Conservation (phyloP, 257 asterid species). For the Solanum peruvianum region DNA sequence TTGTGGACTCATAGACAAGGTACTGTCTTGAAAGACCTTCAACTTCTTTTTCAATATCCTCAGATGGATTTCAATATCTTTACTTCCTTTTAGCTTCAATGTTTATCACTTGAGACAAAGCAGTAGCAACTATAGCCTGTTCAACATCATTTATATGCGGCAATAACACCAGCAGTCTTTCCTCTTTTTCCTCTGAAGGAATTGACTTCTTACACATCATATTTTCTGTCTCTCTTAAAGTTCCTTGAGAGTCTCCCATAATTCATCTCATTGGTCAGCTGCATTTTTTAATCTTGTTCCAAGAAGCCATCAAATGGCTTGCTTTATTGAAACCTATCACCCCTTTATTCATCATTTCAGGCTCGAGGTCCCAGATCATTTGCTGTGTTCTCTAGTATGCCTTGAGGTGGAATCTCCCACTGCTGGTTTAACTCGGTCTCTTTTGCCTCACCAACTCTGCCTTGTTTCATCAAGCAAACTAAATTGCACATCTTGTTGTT, state of each 20-base stretch:
- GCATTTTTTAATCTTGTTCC: background rate
- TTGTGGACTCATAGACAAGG: background rate
- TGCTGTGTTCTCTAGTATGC: slow-evolving; percentile 68
- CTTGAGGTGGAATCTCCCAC: slow-evolving; percentile 82
- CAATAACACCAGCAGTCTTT: background rate
- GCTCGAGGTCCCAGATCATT: slow-evolving; percentile 36
- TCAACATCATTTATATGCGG: background rate
- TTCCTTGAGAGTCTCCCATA: background rate
- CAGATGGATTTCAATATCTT: background rate
- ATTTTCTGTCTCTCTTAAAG: slow-evolving; percentile 14
- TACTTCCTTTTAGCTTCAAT: background rate
- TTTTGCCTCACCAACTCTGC: slow-evolving; percentile 73
- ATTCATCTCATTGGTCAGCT: background rate
- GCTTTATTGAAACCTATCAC: slow-evolving; percentile 52
- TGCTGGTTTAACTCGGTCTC: slow-evolving; percentile 79
- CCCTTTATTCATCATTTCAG: slow-evolving; percentile 21
- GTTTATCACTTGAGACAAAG: background rate
- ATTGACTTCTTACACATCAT: slow-evolving; percentile 20
- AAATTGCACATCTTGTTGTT: slow-evolving; percentile 83
- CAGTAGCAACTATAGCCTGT: background rate
- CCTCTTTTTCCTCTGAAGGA: slow-evolving; percentile 18
- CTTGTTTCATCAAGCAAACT: slow-evolving; percentile 70
- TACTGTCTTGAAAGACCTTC: background rate
- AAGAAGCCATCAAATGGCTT: slow-evolving; percentile 56
- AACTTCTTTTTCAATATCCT: slow-evolving; percentile 8